A percentile compares a stretch with the other conserved stretches of the same genome.
phyloP scores from a whole-genome alignment of 768 basidiomycete genomes.

The Suillus occidentalis region DNA sequence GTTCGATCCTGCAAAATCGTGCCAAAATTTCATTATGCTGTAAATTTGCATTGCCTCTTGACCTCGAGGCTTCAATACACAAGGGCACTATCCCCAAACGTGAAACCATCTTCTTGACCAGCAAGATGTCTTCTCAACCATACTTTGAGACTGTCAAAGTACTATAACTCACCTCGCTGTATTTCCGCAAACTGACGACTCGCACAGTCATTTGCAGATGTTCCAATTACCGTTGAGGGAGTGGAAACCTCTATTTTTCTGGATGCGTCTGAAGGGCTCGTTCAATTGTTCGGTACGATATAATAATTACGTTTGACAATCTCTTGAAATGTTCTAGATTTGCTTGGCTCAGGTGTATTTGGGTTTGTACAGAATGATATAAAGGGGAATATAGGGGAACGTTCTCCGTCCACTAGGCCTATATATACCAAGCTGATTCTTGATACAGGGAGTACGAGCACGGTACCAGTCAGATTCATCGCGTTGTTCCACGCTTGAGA shows the following conservation, averaged over 20 bases:
- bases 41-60: slow-evolving; percentile 17
- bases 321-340: slow-evolving; percentile 42
- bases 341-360: slow-evolving; percentile 68
- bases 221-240: slow-evolving; percentile 71
- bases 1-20: not conserved
- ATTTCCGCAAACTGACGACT: slow-evolving; percentile 5
- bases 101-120: slow-evolving; percentile 9
- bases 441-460: slow-evolving; percentile 60
- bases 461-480: slow-evolving; percentile 46
- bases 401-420: no score
- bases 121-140: slow-evolving; percentile 39
- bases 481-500: slow-evolving; percentile 57
- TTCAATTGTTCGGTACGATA: slow-evolving; percentile 64
- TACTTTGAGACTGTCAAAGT: slow-evolving; percentile 74
- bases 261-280: slow-evolving; percentile 85
- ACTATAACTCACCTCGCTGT: slow-evolving; percentile 7
- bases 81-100: slow-evolving; percentile 9
- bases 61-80: slow-evolving; percentile 30
- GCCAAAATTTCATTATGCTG: slow-evolving; percentile 3
- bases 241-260: slow-evolving; percentile 81
- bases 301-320: slow-evolving; percentile 13
- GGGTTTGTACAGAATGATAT: slow-evolving; percentile 74
- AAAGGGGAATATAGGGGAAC: slow-evolving; percentile 61
- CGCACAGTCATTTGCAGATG: slow-evolving; percentile 81
- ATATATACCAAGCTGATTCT: slow-evolving; percentile 8